Evolutionary conservation across 1,284 basidiomycete genomes (phyloP), one percentile per base, ranked within the genome.

Genomic region (Moesziomyces parantarcticus): DNA sequence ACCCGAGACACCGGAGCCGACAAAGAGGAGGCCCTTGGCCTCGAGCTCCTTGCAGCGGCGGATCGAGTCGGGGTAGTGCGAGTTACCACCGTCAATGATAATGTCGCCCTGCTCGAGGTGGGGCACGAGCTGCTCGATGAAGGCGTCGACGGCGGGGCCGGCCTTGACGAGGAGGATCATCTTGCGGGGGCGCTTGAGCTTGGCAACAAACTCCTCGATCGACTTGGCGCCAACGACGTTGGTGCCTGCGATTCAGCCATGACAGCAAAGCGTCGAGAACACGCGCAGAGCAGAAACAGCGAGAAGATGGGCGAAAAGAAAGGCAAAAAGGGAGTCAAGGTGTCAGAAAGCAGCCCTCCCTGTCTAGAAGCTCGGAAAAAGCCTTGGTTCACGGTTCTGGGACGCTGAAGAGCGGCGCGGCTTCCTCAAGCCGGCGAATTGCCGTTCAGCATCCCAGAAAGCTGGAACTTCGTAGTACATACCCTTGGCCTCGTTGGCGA

Each of bases 11-110:
- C 97, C 97, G 72, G 93, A 96, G 77, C 97, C 97, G 80, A 99
- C 96, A 81, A 96, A 99, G 80, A 97, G 89, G 78, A 98, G 87
- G 55, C 95, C 95, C 88, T 98, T 95, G 65, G 89, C 85, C 87
- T 98, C 95, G 80, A 99, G 91, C 84, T 95, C 94, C 85, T 94
- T 87, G 84, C 90, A 89, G 83, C 97, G 93, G 82, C 97, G 93
- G 87, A 95, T 96, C 55, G 94, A 92, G 86, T 99, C 97, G 73
- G 97, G 96, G 88, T 93, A 99, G 87, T 99, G 94, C 59, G 95
- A 98, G 88, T 99, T 99, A 83, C 97, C 96, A 83, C 97, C 97
- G 86, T 99, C 97, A 81, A 99, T 98, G 88, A 99, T 90, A 87
- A 99, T 98, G 87, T 98, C 88, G 63, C 88, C 88, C 86, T 88